phyloP scores from a whole-genome alignment of 768 basidiomycete species.

The Boletellus ananas region DNA sequence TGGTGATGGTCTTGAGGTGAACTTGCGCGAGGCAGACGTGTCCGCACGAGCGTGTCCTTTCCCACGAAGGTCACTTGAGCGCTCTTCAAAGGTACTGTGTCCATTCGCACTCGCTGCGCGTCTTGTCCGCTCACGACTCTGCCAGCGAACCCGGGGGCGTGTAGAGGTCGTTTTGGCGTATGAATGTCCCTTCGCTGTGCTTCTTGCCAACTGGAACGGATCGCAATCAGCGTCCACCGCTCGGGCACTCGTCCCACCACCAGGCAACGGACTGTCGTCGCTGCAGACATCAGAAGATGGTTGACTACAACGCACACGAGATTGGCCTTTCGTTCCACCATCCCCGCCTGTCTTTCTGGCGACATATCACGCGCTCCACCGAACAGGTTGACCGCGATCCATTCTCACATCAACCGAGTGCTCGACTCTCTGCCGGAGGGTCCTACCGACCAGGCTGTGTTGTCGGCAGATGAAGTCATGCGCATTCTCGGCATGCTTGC shows the following conservation, averaged over 20 bases:
- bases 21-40: slow-evolving; percentile 27
- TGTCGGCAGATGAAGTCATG: slow-evolving; percentile 31
- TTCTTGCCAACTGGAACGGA: slow-evolving; percentile 31
- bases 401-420: slow-evolving; percentile 21
- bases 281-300: slow-evolving; percentile 22
- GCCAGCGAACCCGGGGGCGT: slow-evolving; percentile 10
- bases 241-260: slow-evolving; percentile 11
- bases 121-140: slow-evolving; percentile 4
- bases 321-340: not conserved
- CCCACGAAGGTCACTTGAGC: slow-evolving; percentile 23
- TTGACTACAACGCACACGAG: slow-evolving; percentile 12
- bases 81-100: slow-evolving; percentile 15
- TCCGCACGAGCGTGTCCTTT: slow-evolving; percentile 18
- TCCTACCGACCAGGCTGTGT: slow-evolving; percentile 3
- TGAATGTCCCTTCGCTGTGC: slow-evolving; percentile 57
- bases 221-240: slow-evolving; percentile 25
- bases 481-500: slow-evolving; percentile 45
- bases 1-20: slow-evolving; percentile 36
- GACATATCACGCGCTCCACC: slow-evolving; percentile 10
- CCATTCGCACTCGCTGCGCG: not conserved
- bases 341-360: slow-evolving; percentile 3
- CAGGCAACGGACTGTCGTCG: slow-evolving; percentile 7
- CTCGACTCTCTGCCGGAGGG: slow-evolving; percentile 19
- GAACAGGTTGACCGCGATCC: slow-evolving; percentile 19
- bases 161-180: slow-evolving; percentile 33